Evolutionary conservation across 2,329 filamentous ascomycete genomes (phyloP).

Genomic region (Cercospora sesami): DNA sequence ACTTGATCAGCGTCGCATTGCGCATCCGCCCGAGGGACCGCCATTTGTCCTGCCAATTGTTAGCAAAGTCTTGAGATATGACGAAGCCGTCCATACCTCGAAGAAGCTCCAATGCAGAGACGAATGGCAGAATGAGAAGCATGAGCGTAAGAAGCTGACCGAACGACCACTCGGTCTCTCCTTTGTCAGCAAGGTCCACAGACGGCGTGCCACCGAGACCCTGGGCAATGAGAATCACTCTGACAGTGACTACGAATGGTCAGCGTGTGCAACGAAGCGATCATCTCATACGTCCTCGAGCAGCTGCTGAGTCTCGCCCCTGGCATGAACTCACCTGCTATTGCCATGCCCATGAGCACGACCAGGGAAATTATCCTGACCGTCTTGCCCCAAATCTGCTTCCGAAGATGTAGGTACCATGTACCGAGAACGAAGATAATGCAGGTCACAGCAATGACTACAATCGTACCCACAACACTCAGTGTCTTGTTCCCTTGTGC

Average conservation of each 20-base stretch:
- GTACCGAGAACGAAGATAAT: constrained; percentile 61
- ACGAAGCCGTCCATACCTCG: constrained; percentile 47
- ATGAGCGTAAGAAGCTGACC: constrained; percentile 62
- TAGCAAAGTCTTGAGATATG: background rate
- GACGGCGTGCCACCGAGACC: constrained; percentile 59
- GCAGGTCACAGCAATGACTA: constrained; percentile 60
- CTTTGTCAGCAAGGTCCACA: constrained; percentile 52
- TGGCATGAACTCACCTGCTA: constrained; percentile 46
- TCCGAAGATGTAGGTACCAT: constrained; percentile 63
- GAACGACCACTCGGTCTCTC: constrained; percentile 63
- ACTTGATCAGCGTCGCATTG: constrained; percentile 24
- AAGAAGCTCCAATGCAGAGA: constrained; percentile 61
- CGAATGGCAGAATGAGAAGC: constrained; percentile 59
- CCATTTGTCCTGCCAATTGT: constrained; percentile 25
- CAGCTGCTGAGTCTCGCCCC: background rate
- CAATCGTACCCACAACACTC: constrained; percentile 59
- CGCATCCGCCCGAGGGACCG: constrained; percentile 23
- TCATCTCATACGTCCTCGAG: background rate
- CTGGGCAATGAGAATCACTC: constrained; percentile 59
- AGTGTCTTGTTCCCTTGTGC: constrained; percentile 41
- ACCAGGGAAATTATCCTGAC: constrained; percentile 57
- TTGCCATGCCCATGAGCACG: constrained; percentile 54
- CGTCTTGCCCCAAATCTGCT: constrained; percentile 55
- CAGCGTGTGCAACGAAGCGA: background rate
- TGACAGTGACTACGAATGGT: constrained; percentile 46